These are phyloP conservation scores for Podaxis mareebaensis DNA, from an alignment of 768 basidiomycete species.

Conservation along the genomic window DNA sequence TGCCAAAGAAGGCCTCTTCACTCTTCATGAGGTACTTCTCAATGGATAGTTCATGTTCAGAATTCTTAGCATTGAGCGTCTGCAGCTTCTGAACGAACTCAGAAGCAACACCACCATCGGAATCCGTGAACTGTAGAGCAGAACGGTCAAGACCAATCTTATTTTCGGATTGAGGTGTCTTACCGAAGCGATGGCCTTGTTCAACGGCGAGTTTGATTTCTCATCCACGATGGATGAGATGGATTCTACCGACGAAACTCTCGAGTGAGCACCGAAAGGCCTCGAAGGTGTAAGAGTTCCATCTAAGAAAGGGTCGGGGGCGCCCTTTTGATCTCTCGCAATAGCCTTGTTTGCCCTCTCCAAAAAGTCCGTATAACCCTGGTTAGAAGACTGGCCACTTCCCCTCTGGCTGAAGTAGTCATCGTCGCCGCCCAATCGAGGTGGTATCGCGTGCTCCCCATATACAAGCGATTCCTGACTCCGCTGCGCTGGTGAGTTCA, in stretches of 20 bases:
- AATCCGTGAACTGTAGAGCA: constrained; percentile 78
- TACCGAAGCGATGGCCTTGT: constrained; percentile 90
- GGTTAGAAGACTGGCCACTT: constrained; percentile 32
- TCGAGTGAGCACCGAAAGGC: constrained; percentile 81
- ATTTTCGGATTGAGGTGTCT: constrained; percentile 22
- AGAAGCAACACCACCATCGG: constrained; percentile 88
- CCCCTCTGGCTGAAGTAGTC: constrained; percentile 48
- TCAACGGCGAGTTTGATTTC: constrained; percentile 86
- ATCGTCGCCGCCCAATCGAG: constrained; percentile 38
- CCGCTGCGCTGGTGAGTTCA: constrained; percentile 65
- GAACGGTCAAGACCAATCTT: not conserved
- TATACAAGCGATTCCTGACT: constrained; percentile 59
- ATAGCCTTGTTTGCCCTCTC: constrained; percentile 85
- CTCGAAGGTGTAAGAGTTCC: constrained; percentile 54
- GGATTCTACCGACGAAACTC: constrained; percentile 85
- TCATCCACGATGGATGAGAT: constrained; percentile 92
- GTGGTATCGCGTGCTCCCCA: constrained; percentile 54
- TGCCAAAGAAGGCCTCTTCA: constrained; percentile 91
- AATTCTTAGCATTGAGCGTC: constrained; percentile 77
- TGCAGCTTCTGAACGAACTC: constrained; percentile 89
- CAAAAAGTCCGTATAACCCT: constrained; percentile 76
- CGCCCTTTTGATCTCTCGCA: constrained; percentile 73
- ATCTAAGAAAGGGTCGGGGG: constrained; percentile 87
- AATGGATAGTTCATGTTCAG: constrained; percentile 88
- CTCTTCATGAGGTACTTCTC: constrained; percentile 89